Base-by-base conservation (phyloP, 2,329 filamentous ascomycete genomes). In the Hymenoscyphus repandus region DNA sequence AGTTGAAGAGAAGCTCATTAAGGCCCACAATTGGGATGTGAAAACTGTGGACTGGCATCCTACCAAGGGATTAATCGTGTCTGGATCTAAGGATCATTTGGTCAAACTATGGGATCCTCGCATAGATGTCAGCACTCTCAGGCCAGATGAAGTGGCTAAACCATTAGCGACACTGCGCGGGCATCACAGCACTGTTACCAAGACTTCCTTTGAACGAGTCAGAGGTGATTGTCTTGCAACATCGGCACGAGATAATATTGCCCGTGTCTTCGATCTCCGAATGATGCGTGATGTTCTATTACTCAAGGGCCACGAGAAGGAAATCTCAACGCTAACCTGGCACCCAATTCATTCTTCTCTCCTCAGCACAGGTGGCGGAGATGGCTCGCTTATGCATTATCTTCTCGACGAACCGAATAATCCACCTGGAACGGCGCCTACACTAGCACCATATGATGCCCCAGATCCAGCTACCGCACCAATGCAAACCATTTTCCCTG, bases 61-160 rank as follows among this genome's bases (percentile, higher is more conserved):
- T 1, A 88, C 86, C 17, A 97, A 96, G 72, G 93, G 93, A 1
- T 73, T 99, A 4, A 78, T 99, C 31, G 92, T 96, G 3, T 97
- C 93, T 1, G 93, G 93, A 34, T 97, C 92, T 10, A 99, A 99
- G 71, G 93, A 99, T 65, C 92, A 99, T 69, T 76, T 95, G 55
- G 90, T 99, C 64, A 97, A 97, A 69, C 82, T 99, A 39, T 99
- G 93, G 93, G 93, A 99, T 68, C 93, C 93, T n/a, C 82, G 93
- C 50, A 92, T 86, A 5, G 85, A 88, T 33, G 10, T 11, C 10
- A 40, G 13, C 10, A 18, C 18, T 5, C 10, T 17, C 17, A 30
- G 40, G 10, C 27, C 45, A 18, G 27, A 36, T 20, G 37, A 47
- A 10, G 22, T 38, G 30, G 22, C 15, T 5, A 85, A 90, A 39